phyloP scores from a whole-genome alignment of 352 stramenopile species.

The Thalassiosira hispida region DNA sequence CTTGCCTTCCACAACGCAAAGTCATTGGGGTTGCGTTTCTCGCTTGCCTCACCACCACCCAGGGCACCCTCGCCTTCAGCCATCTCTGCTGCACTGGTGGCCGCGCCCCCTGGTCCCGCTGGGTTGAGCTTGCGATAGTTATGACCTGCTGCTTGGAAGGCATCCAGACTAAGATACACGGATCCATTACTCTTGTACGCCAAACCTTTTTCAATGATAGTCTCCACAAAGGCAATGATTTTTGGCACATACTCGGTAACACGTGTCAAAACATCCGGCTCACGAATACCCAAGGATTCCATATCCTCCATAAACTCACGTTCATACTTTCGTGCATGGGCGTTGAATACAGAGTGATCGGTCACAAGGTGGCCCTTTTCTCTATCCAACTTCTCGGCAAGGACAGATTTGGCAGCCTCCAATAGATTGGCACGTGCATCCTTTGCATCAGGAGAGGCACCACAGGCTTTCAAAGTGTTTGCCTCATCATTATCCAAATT shows the following conservation, averaged over 20 bases:
- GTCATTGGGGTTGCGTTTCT: slow-evolving; percentile 94
- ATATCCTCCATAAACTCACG: slow-evolving; percentile 99
- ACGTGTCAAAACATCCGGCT: slow-evolving; percentile 94
- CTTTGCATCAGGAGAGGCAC: slow-evolving; percentile 12
- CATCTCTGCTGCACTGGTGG: slow-evolving; percentile 88
- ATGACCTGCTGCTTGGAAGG: slow-evolving; percentile 87
- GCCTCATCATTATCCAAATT: slow-evolving; percentile 69
- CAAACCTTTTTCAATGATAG: slow-evolving; percentile 95
- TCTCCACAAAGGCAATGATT: slow-evolving; percentile 95
- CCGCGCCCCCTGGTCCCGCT: slow-evolving; percentile 89
- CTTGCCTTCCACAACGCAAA: slow-evolving; percentile 98
- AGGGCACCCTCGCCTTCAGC: slow-evolving; percentile 91
- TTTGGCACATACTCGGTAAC: slow-evolving; percentile 97
- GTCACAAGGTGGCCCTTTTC: slow-evolving; percentile 76
- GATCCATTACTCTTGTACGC: slow-evolving; percentile 97
- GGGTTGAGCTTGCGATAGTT: slow-evolving; percentile 95
- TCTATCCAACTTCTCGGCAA: slow-evolving; percentile 77
- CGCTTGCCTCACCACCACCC: slow-evolving; percentile 73
- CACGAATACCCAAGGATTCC: slow-evolving; percentile 92
- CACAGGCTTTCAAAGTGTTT: slow-evolving; percentile 45
- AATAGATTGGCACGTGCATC: slow-evolving; percentile 64
- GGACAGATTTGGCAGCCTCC: slow-evolving; percentile 59
- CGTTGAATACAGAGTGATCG: slow-evolving; percentile 80
- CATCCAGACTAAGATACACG: slow-evolving; percentile 95
- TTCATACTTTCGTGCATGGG: slow-evolving; percentile 88